phyloP scores from a whole-genome alignment of 2,329 filamentous ascomycete species.

The Tolypocladium cylindrosporum region DNA sequence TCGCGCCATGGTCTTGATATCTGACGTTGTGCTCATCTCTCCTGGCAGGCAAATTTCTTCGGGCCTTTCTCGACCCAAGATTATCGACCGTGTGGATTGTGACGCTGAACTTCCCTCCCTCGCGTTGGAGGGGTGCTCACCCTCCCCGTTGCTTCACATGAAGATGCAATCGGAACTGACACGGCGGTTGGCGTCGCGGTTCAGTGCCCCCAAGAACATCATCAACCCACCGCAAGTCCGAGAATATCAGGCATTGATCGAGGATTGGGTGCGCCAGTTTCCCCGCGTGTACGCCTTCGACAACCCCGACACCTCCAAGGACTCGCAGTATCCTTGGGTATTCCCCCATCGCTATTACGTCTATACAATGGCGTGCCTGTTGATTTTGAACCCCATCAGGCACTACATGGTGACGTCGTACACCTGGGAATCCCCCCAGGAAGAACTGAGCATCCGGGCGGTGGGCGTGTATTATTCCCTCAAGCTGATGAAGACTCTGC shows the following conservation, averaged over 20 bases:
- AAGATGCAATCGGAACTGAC: conserved; percentile 18
- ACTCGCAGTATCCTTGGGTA: conserved; percentile 28
- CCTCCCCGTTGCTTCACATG: conserved; percentile 19
- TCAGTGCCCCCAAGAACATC: conserved; percentile 15
- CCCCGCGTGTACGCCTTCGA: conserved; percentile 28
- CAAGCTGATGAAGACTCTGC: conserved; percentile 28
- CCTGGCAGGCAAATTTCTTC: conserved; percentile 20
- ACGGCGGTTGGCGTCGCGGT: conserved; percentile 11
- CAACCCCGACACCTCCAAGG: conserved; percentile 28
- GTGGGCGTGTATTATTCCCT: conserved; percentile 32
- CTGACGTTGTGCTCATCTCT: not conserved
- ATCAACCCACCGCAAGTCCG: conserved; percentile 14
- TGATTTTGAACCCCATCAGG: conserved; percentile 36
- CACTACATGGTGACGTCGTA: conserved; percentile 30
- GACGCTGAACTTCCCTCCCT: conserved; percentile 16
- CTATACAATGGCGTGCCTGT: conserved; percentile 32
- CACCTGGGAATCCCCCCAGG: conserved; percentile 12
- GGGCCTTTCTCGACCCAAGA: conserved; percentile 17
- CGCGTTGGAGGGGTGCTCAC: conserved; percentile 12
- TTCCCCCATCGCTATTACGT: conserved; percentile 35
- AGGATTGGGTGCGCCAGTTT: conserved; percentile 31
- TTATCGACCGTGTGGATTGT: conserved; percentile 19
- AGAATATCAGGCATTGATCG: conserved; percentile 18
- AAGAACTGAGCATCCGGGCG: conserved; percentile 24
- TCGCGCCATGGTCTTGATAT: not conserved